Evolutionary conservation across 202 grass and related monocot species (phyloP), one percentile per base, ranked within the genome.

Genomic region (Setaria italica): DNA sequence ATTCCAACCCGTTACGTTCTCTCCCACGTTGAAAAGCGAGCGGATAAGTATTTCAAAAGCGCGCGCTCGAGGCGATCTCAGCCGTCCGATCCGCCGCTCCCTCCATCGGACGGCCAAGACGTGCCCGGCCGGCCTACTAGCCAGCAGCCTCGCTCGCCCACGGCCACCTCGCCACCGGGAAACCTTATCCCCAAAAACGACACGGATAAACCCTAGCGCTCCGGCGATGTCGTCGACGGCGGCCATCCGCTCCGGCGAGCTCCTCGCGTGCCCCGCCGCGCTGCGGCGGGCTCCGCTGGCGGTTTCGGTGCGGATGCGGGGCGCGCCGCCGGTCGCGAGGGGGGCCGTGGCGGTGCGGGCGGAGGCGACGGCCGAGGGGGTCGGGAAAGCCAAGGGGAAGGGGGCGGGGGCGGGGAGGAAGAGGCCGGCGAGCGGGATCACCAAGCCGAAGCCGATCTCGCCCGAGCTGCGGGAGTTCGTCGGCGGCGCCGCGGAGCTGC

Each of bases 401-500:
- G 75, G 49, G 47, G 83, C 80, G 67, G 72, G 47, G 59, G 12
- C 48, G 12, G 80, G 74, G 68, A 90, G 73, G 70, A 88, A 83
- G 79, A 83, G 83, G 34, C 29, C 78, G 11, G 92, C 78, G 55
- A 93, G 87, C 47, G 92, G 92, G 50, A 94, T 94, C 84, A 94
- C 91, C 29, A 91, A 89, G 89, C 92, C 86, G 0, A 83, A 91
- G 80, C 89, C 87, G 1, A 91, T 94, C 55, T 94, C 92, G 1
- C 58, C 89, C 5, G 89, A 94, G 89, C 92, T 94, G 14, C 66
- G 85, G 59, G 92, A 94, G 81, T 90, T 94, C 67, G 89, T 94
- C 62, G 92, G 92, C 34, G 92, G 80, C 63, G 80, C 87, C 0
- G 76, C 58, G 5, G 92, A 94, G 84, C 72, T 94, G 71, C 87